Evolutionary conservation across 1,139 yeast genomes (phyloP).

Genomic region (Schwanniomyces etchellsii): DNA sequence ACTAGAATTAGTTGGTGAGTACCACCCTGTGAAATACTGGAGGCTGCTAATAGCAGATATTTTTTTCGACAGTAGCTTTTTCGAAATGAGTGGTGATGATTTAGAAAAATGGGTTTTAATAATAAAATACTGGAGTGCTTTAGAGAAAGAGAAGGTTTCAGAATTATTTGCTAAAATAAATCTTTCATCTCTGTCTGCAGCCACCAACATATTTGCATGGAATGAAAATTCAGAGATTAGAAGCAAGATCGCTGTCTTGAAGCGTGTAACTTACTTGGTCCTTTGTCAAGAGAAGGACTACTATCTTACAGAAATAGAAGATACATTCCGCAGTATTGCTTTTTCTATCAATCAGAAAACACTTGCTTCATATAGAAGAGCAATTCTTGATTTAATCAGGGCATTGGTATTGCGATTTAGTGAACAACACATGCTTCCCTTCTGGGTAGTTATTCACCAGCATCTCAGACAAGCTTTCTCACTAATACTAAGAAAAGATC

Average conservation of each 20-base stretch:
- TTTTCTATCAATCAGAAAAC: constrained; percentile 29
- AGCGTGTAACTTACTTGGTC: constrained; percentile 57
- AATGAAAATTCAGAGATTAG: constrained; percentile 62
- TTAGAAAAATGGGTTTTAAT: constrained; percentile 45
- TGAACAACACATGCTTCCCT: constrained; percentile 57
- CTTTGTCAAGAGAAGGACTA: constrained; percentile 56
- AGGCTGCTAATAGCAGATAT: constrained; percentile 46
- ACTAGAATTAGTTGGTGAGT: constrained; percentile 31
- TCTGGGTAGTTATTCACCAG: constrained; percentile 68
- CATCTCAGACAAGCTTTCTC: constrained; percentile 52
- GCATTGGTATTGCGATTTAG: constrained; percentile 58
- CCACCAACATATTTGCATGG: constrained; percentile 67
- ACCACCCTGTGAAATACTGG: constrained; percentile 43
- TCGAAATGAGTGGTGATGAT: constrained; percentile 25
- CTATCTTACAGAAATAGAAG: constrained; percentile 45
- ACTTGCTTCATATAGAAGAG: constrained; percentile 34
- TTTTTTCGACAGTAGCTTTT: constrained; percentile 44
- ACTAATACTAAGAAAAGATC: constrained; percentile 23
- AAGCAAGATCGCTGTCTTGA: constrained; percentile 42
- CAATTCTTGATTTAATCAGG: constrained; percentile 54
- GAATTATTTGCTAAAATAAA: constrained; percentile 52
- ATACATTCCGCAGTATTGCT: constrained; percentile 46
- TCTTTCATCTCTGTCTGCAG: constrained; percentile 41
- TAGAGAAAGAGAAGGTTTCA: constrained; percentile 53
- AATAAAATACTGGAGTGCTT: constrained; percentile 49